phyloP scores from a whole-genome alignment of 768 basidiomycete species.

The Termitomyces eurrhizus region DNA sequence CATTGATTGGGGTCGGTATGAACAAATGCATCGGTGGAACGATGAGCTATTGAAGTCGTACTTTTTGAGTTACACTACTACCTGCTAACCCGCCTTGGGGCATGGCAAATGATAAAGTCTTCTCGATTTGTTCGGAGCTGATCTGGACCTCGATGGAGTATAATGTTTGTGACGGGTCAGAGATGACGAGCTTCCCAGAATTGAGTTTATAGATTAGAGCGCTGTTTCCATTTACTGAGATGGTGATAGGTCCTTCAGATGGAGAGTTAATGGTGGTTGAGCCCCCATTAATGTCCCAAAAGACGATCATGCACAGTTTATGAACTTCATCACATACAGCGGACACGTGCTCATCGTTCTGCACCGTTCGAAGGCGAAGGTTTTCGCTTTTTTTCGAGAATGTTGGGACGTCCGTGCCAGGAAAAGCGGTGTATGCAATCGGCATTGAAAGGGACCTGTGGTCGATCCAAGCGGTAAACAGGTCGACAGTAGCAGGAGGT shows the following conservation, averaged over 20 bases:
- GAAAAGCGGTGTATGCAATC: conserved; percentile 53
- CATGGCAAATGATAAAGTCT: conserved; percentile 34
- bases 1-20: background rate
- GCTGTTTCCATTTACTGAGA: conserved; percentile 37
- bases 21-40: background rate
- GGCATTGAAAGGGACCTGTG: conserved; percentile 31
- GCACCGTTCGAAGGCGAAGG: conserved; percentile 31
- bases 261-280: conserved; percentile 31
- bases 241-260: conserved; percentile 23
- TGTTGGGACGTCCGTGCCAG: conserved; percentile 35
- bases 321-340: conserved; percentile 44
- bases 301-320: conserved; percentile 43
- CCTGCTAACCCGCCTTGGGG: conserved; percentile 48
- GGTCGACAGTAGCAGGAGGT: conserved; percentile 52
- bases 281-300: conserved; percentile 52
- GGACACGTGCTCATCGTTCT: conserved; percentile 45
- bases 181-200: conserved; percentile 45
- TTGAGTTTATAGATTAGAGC: conserved; percentile 40
- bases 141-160: conserved; percentile 33
- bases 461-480: conserved; percentile 64
- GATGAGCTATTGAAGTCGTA: background rate
- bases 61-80: conserved; percentile 35
- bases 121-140: conserved; percentile 18
- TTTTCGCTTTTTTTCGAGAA: conserved; percentile 36
- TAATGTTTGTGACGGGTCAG: conserved; percentile 63